Evolutionary conservation across 2,329 filamentous ascomycete species (phyloP).

Genomic region (Trichoderma sp.): DNA sequence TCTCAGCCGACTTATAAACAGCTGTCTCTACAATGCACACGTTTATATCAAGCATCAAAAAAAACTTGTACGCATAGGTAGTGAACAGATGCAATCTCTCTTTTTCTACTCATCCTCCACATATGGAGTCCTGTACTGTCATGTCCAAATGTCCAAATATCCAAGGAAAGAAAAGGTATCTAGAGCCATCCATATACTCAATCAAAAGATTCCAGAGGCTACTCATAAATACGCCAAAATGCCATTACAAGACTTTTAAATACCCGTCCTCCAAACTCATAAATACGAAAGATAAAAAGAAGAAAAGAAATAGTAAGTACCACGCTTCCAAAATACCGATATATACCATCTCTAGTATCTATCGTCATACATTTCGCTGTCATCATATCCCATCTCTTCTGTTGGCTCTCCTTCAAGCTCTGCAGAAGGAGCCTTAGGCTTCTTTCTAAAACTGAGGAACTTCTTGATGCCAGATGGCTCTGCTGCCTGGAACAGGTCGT

Average conservation of each 20-base stretch:
- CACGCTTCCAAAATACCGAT: background rate
- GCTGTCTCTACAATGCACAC: rapidly evolving
- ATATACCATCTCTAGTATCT: constrained; percentile 20
- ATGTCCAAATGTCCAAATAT: background rate
- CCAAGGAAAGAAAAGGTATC: background rate
- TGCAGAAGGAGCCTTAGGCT: constrained; percentile 24
- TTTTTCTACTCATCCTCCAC: background rate
- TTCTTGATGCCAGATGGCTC: constrained; percentile 42
- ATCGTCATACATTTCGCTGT: constrained; percentile 23
- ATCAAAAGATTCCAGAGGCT: background rate
- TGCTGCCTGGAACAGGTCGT: constrained; percentile 33
- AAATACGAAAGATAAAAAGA: background rate
- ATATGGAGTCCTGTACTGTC: constrained; percentile 1
- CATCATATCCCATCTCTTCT: constrained; percentile 29
- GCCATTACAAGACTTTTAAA: background rate
- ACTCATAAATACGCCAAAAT: background rate
- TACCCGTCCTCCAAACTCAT: background rate
- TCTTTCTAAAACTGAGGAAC: constrained; percentile 45
- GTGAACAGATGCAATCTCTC: background rate
- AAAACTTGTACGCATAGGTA: no score
- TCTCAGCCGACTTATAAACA: background rate
- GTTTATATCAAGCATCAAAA: background rate
- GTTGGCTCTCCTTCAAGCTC: constrained; percentile 22
- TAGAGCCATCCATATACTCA: background rate
- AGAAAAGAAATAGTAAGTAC: background rate